Percentiles rank a stretch among this genome's conserved stretches.
Evolutionary conservation across 345 rosid genomes (phyloP).

Genomic region (Melaleuca alternifolia): DNA sequence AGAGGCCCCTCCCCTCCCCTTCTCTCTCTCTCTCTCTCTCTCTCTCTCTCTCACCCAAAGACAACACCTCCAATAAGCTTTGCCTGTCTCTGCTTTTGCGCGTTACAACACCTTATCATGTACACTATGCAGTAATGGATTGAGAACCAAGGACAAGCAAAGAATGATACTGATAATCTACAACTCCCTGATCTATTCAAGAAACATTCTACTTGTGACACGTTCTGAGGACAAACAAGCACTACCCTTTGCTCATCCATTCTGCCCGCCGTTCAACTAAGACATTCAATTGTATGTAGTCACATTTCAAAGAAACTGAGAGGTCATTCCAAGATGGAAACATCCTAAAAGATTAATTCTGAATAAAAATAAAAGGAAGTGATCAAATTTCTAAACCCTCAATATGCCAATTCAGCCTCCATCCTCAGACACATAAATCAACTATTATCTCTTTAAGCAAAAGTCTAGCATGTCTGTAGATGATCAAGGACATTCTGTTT

Average conservation of each 20-base stretch:
- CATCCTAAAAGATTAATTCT: not conserved
- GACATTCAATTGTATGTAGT: not conserved
- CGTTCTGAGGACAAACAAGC: not conserved
- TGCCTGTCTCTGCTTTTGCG: not conserved
- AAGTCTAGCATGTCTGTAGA: not conserved
- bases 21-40: not conserved
- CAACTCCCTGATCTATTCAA: not conserved
- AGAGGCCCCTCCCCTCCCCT: too few species aligned
- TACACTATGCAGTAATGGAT: not conserved
- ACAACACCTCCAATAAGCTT: not conserved
- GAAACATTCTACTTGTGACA: not conserved
- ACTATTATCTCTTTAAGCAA: not conserved
- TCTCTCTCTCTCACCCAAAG: not conserved
- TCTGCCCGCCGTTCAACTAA: not conserved
- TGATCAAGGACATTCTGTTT: not conserved
- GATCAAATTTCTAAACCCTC: not conserved
- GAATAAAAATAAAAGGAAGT: not conserved
- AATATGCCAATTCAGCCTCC: not conserved
- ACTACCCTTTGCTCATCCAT: not conserved
- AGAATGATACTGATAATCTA: not conserved
- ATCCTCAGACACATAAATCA: not conserved
- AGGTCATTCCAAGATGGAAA: not conserved
- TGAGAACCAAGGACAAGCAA: not conserved
- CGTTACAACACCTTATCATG: not conserved
- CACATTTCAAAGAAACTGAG: not conserved